These are phyloP conservation scores for Linderniella brevidens DNA, from an alignment of 257 asterid genomes.

Conservation along the genomic window DNA sequence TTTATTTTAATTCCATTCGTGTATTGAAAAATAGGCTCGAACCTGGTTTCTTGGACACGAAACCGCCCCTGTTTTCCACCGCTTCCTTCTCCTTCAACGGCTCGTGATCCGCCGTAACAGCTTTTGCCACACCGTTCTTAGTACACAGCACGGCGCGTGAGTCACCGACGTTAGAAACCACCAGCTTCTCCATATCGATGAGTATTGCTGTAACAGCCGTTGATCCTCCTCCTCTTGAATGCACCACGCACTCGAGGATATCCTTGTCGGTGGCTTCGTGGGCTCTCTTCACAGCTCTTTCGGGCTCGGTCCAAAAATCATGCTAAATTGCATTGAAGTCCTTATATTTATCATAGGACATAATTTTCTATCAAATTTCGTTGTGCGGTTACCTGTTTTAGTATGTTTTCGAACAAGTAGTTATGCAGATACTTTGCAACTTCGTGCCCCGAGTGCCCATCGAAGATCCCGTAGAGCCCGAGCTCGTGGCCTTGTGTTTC, in stretches of 20 bases:
- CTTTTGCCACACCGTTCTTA: constrained; percentile 14
- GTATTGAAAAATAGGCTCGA: no score
- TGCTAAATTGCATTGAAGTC: not conserved
- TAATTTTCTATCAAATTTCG: not conserved
- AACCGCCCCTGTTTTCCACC: constrained; percentile 1
- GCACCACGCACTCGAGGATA: not conserved
- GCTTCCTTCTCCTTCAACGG: constrained; percentile 1
- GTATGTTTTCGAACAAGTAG: constrained; percentile 51
- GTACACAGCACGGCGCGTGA: constrained; percentile 37
- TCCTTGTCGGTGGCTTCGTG: not conserved
- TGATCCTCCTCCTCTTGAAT: not conserved
- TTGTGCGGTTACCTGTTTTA: constrained; percentile 26
- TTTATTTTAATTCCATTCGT: no score
- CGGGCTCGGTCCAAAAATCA: not conserved
- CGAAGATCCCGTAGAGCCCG: constrained; percentile 61
- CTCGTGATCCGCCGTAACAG: constrained; percentile 1
- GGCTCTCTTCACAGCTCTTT: not conserved
- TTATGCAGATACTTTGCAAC: constrained; percentile 49
- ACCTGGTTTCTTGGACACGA: constrained; percentile 2
- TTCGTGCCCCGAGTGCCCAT: constrained; percentile 62
- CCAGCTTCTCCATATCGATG: constrained; percentile 4
- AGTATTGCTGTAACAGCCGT: constrained; percentile 5
- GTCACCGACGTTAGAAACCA: constrained; percentile 35
- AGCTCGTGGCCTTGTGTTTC: constrained; percentile 35
- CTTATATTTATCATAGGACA: not conserved